phyloP scores from a whole-genome alignment of 805 yeast genomes.

The Vanderwaltozyma yarrowii region DNA sequence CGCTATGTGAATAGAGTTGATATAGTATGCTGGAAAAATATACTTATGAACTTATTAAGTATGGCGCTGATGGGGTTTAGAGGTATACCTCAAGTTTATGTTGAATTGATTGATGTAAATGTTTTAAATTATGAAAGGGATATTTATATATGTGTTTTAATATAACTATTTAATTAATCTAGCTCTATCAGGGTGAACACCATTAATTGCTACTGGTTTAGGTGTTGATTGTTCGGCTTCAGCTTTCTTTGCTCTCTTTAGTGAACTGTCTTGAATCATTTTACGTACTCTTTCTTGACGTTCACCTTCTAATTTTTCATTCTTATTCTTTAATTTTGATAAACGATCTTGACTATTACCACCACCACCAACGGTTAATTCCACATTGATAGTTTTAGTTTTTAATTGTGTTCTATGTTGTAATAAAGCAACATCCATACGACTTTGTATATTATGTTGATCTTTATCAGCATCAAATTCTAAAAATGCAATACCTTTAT shows the following conservation, averaged over 20 bases:
- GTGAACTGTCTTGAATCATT: slow-evolving; percentile 34
- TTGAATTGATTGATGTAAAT: no score
- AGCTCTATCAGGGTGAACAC: slow-evolving; percentile 59
- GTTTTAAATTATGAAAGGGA: no score
- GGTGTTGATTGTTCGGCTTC: slow-evolving; percentile 1
- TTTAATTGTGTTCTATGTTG: slow-evolving; percentile 68
- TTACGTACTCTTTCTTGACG: slow-evolving; percentile 46
- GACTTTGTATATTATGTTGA: slow-evolving; percentile 51
- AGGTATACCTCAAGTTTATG: not conserved
- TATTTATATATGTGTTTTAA: no score
- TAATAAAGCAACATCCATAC: slow-evolving; percentile 75
- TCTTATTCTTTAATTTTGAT: slow-evolving; percentile 68
- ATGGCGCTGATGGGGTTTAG: no score
- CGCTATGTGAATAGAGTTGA: no score
- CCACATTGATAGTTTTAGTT: slow-evolving; percentile 81
- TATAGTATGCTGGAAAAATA: no score
- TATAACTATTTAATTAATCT: slow-evolving; percentile 11
- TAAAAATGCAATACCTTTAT: slow-evolving; percentile 85
- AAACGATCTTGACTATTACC: slow-evolving; percentile 68
- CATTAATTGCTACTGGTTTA: slow-evolving; percentile 10
- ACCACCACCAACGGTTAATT: slow-evolving; percentile 96
- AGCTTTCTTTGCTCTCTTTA: slow-evolving; percentile 26
- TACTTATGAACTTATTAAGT: no score
- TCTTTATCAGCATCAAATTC: slow-evolving; percentile 53
- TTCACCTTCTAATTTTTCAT: slow-evolving; percentile 63